These are phyloP conservation scores for Capsicum pubescens DNA, from an alignment of 257 asterid species.

Conservation along the genomic window DNA sequence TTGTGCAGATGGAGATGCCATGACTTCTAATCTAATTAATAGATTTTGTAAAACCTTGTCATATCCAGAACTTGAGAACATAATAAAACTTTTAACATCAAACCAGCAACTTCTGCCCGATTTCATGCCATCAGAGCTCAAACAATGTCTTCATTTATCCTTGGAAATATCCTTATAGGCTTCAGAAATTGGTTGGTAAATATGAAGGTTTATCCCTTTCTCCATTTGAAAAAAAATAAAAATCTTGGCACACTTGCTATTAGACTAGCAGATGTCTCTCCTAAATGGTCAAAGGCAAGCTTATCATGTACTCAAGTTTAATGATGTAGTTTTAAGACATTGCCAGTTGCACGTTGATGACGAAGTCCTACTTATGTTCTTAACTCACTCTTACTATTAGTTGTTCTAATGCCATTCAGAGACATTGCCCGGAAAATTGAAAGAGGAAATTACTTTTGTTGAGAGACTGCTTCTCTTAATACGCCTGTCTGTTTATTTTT, in stretches of 20 bases:
- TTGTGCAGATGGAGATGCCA: not conserved
- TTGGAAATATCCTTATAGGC: not conserved
- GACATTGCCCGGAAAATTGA: not conserved
- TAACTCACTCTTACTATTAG: not conserved
- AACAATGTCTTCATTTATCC: not conserved
- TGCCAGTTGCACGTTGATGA: not conserved
- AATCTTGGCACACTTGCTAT: not conserved
- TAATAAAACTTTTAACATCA: slow-evolving; percentile 9
- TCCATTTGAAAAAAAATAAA: not conserved
- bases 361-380: not conserved
- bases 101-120: not conserved
- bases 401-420: slow-evolving; percentile 8
- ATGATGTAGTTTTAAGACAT: not conserved
- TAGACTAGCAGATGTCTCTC: not conserved
- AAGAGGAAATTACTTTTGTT: not conserved
- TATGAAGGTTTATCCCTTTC: not conserved
- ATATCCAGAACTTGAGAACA: not conserved
- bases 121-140: not conserved
- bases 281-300: not conserved
- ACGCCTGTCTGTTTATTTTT: slow-evolving; percentile 31
- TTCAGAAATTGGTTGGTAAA: not conserved
- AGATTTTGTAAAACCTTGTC: not conserved
- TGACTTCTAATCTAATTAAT: not conserved
- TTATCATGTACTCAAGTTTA: not conserved
- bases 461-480: slow-evolving; percentile 8